phyloP scores from a whole-genome alignment of 1,284 basidiomycete genomes.

The Cutaneotrichosporon sp. region DNA sequence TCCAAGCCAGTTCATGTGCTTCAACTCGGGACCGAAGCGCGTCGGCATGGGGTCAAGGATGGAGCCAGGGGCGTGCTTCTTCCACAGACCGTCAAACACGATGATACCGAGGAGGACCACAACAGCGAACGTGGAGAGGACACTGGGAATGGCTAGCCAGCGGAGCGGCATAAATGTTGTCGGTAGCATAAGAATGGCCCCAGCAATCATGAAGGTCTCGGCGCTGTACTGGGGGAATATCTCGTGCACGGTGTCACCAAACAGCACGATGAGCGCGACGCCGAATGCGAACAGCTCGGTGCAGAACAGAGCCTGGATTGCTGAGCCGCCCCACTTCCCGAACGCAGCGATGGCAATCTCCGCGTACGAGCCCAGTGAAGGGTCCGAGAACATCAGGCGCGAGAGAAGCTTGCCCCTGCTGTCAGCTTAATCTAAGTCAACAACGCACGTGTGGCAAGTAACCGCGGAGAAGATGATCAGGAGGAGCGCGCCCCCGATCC shows the following conservation, averaged over 20 bases:
- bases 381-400: conserved; percentile 64
- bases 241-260: conserved; percentile 74
- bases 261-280: conserved; percentile 77
- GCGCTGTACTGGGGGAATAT: conserved; percentile 64
- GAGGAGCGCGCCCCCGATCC: conserved; percentile 68
- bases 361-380: conserved; percentile 69
- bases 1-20: conserved; percentile 51
- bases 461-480: conserved; percentile 72
- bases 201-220: conserved; percentile 68
- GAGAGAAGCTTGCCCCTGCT: conserved; percentile 77
- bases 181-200: conserved; percentile 71
- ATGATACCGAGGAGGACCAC: conserved; percentile 72
- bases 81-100: conserved; percentile 76
- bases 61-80: conserved; percentile 71
- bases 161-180: conserved; percentile 78
- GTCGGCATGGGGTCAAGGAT: conserved; percentile 71
- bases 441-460: conserved; percentile 77
- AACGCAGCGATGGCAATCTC: conserved; percentile 86
- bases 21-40: conserved; percentile 56
- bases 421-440: background rate
- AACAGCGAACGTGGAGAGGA: conserved; percentile 75
- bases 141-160: conserved; percentile 75
- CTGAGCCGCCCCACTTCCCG: conserved; percentile 60
- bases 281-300: conserved; percentile 67
- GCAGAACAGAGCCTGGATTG: conserved; percentile 58